Conservation (phyloP, 2,329 filamentous ascomycete genomes). For the Botryotinia calthae region DNA sequence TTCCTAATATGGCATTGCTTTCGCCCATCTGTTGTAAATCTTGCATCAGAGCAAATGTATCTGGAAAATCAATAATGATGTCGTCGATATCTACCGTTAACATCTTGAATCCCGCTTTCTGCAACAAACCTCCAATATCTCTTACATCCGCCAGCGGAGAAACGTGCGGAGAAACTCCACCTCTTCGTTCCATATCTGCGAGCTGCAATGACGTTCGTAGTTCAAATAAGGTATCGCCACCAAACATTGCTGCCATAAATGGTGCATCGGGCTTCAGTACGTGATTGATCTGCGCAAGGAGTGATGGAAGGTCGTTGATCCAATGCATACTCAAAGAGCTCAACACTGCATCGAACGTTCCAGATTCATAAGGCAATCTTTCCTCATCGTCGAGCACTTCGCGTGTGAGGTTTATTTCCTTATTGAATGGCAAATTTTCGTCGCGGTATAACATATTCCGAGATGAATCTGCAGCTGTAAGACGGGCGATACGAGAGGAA, state of each 20-base stretch:
- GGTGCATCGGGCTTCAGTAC: constrained; percentile 86
- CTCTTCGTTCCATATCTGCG: constrained; percentile 83
- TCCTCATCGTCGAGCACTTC: constrained; percentile 74
- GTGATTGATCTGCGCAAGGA: constrained; percentile 80
- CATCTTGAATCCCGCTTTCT: constrained; percentile 88
- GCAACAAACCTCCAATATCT: constrained; percentile 84
- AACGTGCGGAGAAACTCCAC: constrained; percentile 88
- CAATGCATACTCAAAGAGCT: constrained; percentile 91
- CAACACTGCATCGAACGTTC: constrained; percentile 84
- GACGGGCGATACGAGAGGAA: constrained; percentile 65
- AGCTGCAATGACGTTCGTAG: constrained; percentile 90
- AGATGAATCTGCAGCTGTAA: constrained; percentile 83
- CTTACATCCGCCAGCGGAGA: constrained; percentile 89
- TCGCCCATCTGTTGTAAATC: constrained; percentile 97
- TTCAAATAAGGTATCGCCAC: constrained; percentile 91
- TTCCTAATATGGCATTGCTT: constrained; percentile 80
- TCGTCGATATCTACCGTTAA: constrained; percentile 97
- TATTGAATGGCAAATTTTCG: constrained; percentile 69
- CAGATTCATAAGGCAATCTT: constrained; percentile 69
- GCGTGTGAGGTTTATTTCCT: constrained; percentile 67
- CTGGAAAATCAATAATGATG: constrained; percentile 91
- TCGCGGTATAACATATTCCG: constrained; percentile 77
- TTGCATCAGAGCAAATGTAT: constrained; percentile 85
- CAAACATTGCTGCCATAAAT: constrained; percentile 94
- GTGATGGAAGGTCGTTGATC: constrained; percentile 91